Evolutionary conservation across 2,329 filamentous ascomycete species (phyloP).

Genomic region (Phyllosticta ampelicida): DNA sequence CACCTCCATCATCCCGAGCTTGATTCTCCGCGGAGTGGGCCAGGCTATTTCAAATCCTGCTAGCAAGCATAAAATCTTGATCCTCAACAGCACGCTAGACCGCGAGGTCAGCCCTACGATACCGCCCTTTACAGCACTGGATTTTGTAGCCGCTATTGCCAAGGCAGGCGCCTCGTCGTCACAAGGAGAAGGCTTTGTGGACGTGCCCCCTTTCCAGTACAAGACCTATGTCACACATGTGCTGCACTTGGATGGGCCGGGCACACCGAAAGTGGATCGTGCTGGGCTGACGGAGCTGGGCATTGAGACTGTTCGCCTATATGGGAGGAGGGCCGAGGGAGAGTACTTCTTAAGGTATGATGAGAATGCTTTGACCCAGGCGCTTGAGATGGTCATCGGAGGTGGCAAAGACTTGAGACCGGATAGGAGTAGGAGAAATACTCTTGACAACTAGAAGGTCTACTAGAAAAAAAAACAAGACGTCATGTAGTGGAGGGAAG

Average conservation of each 20-base stretch:
- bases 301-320: conserved; percentile 66
- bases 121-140: conserved; percentile 57
- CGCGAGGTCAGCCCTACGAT: conserved; percentile 69
- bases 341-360: conserved; percentile 59
- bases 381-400: conserved; percentile 60
- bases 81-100: conserved; percentile 74
- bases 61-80: conserved; percentile 62
- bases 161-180: conserved; percentile 42
- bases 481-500: no score
- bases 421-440: conserved; percentile 48
- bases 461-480: background rate
- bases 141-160: conserved; percentile 74
- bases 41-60: conserved; percentile 45
- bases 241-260: conserved; percentile 63
- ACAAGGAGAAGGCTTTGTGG: conserved; percentile 5
- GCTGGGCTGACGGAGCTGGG: conserved; percentile 52
- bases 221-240: conserved; percentile 70
- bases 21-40: conserved; percentile 69
- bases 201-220: conserved; percentile 35
- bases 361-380: conserved; percentile 59
- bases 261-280: conserved; percentile 60
- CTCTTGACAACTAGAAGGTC: conserved; percentile 22
- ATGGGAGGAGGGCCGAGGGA: conserved; percentile 54
- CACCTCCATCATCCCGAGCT: conserved; percentile 73
- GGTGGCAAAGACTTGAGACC: conserved; percentile 50